A percentile compares a stretch with the other conserved stretches of the same genome.
These are phyloP conservation scores for Picochlorum sp. DNA, from an alignment of 139 green algal species.

Conservation along the genomic window DNA sequence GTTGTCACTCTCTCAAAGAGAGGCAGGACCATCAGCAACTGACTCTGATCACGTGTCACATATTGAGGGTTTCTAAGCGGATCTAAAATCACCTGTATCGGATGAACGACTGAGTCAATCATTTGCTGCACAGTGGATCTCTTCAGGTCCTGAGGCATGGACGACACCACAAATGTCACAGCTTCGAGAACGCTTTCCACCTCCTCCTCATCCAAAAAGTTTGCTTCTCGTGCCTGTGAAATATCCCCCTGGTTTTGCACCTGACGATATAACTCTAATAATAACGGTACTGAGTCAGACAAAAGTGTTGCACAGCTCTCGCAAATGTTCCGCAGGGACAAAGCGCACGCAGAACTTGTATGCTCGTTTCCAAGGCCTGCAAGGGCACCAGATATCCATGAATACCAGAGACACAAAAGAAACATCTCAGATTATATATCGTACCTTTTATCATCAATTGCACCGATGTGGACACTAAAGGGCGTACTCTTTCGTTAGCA, in stretches of 20 bases:
- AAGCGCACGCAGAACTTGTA: slow-evolving; percentile 29
- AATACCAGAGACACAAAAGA: neutral
- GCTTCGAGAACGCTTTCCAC: slow-evolving; percentile 44
- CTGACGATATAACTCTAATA: slow-evolving; percentile 55
- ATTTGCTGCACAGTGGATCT: slow-evolving; percentile 30
- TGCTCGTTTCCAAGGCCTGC: slow-evolving; percentile 19
- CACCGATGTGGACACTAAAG: neutral
- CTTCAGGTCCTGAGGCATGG: slow-evolving; percentile 25
- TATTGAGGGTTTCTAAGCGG: neutral
- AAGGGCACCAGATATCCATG: neutral
- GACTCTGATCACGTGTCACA: neutral
- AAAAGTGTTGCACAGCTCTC: slow-evolving; percentile 46
- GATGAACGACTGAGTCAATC: slow-evolving; percentile 37
- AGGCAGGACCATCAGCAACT: slow-evolving; percentile 29
- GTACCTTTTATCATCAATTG: neutral
- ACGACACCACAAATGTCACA: slow-evolving; percentile 28
- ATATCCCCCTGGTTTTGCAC: slow-evolving; percentile 34
- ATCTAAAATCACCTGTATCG: slow-evolving; percentile 22
- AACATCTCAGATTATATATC: neutral
- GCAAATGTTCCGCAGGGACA: slow-evolving; percentile 51
- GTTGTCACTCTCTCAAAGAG: slow-evolving; percentile 54
- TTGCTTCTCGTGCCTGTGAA: slow-evolving; percentile 3
- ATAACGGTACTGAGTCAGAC: slow-evolving; percentile 26
- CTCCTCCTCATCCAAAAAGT: slow-evolving; percentile 45
- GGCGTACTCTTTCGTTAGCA: neutral